Conservation (phyloP, 2,329 filamentous ascomycete species). For the Alternaria postmessia region DNA sequence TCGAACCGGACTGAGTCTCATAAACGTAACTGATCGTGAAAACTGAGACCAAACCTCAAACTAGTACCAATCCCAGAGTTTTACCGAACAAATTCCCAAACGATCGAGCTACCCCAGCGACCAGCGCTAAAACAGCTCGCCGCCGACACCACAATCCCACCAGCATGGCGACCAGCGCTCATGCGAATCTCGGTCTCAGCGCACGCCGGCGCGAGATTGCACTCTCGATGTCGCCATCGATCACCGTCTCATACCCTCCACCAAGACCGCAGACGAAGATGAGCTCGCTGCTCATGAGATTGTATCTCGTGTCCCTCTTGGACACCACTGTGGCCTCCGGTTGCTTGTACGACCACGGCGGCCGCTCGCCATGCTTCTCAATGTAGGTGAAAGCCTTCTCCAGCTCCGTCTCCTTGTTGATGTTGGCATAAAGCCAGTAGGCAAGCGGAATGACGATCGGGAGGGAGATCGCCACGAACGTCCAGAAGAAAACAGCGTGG, state of each 20-base stretch:
- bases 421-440: background rate
- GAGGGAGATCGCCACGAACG: background rate
- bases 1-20: background rate
- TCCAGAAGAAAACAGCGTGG: conserved; percentile 1
- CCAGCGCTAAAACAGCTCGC: background rate
- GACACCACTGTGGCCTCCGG: background rate
- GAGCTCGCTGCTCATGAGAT: conserved; percentile 12
- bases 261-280: conserved; percentile 16
- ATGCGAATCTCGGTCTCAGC: conserved; percentile 14
- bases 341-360: conserved; percentile 4
- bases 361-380: conserved; percentile 5
- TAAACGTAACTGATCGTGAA: background rate
- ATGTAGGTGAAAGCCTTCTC: conserved; percentile 2
- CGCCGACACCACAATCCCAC: background rate
- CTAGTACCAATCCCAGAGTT: background rate
- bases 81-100: background rate
- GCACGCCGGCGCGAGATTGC: conserved; percentile 9
- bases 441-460: background rate
- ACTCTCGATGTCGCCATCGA: conserved; percentile 14
- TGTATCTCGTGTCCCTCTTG: conserved; percentile 18
- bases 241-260: conserved; percentile 12
- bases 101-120: background rate
- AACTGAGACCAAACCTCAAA: background rate
- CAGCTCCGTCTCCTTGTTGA: background rate
- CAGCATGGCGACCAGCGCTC: conserved; percentile 10